phyloP scores from a whole-genome alignment of 768 basidiomycete genomes.

The Podaxis pistillaris region DNA sequence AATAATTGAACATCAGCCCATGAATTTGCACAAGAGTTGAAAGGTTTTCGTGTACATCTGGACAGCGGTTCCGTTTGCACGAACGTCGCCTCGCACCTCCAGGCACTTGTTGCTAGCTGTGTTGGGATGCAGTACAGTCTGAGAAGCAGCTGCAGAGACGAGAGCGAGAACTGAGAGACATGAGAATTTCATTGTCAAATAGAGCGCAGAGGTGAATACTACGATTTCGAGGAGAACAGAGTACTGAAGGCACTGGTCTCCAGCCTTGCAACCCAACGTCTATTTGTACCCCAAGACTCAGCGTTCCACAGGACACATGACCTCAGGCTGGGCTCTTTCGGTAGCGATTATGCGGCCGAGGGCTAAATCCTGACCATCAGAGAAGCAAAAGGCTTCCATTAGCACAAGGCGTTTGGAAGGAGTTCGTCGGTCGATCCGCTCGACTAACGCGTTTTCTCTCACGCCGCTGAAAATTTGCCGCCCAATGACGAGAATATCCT shows the following conservation, averaged over 20 bases:
- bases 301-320: not conserved
- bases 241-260: not conserved
- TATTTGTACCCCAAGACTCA: not conserved
- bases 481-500: too few relatives aligned
- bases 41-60: constrained; percentile 20
- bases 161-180: not conserved
- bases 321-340: not conserved
- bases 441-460: too few relatives aligned
- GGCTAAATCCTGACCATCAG: too few relatives aligned
- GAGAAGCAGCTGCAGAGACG: not conserved
- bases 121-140: constrained; percentile 23
- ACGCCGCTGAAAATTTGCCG: too few relatives aligned
- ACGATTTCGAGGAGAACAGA: not conserved
- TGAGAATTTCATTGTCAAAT: not conserved
- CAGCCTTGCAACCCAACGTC: not conserved
- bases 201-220: not conserved
- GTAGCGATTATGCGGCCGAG: too few relatives aligned
- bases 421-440: too few relatives aligned
- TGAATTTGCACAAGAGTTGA: not conserved
- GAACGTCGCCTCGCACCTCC: constrained; percentile 21
- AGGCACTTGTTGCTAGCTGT: constrained; percentile 22
- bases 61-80: constrained; percentile 23
- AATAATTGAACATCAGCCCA: not conserved
- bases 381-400: too few relatives aligned
- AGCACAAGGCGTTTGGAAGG: too few relatives aligned